Base-by-base conservation (phyloP, 2,329 filamentous ascomycete species). In the Trichoderma koningiopsis region DNA sequence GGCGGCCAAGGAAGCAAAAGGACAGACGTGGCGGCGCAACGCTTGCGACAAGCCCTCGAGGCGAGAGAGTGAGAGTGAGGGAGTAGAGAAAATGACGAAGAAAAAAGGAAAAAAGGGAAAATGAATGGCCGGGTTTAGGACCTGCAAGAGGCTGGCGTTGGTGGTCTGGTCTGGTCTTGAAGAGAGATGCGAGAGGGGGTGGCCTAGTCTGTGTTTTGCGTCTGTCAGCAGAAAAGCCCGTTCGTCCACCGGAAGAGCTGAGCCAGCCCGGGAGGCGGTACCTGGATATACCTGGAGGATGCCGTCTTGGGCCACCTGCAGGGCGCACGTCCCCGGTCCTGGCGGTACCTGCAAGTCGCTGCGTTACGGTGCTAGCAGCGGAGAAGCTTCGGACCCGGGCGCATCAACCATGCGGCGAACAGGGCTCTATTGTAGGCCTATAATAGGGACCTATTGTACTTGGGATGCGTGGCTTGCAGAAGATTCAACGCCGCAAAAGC, bases 71-170 rank as follows among this genome's bases (percentile, higher is more conserved):
- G 11, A 47, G 19, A 62, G 33, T 35, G 33, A 35, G 10, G 33
- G 2, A 11, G 33, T 35, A 35, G 4, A 6, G 14, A 35, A 35
- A 35, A 35, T 11, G 33, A 33, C 33, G 33, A 55, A 29, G 16
- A 40, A 33, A 37, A 10, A 35, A 56, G 35, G n/a, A 31, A 61
- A 33, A 59, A 35, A 35, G 33, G 47, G 22, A n/a, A 56, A 53
- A 65, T 22, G 53, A 65, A 68, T 43, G 65, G 65, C 65, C 62
- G 61, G 55, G 55, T 19, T 33, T 40, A n/a, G 40, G 47, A 64
- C 27, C 35, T 57, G 47, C 3, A 60, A 53, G 55, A 68, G 33
- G 65, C 55, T 59, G 56, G 65, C 56, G 63, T 52, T 67, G 40
- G 55, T 58, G 24, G 33, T 58, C 60, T 63, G 24, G 33, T 58